Base-by-base conservation (phyloP, 495 filamentous ascomycete genomes). In the Cudoniella acicularis region DNA sequence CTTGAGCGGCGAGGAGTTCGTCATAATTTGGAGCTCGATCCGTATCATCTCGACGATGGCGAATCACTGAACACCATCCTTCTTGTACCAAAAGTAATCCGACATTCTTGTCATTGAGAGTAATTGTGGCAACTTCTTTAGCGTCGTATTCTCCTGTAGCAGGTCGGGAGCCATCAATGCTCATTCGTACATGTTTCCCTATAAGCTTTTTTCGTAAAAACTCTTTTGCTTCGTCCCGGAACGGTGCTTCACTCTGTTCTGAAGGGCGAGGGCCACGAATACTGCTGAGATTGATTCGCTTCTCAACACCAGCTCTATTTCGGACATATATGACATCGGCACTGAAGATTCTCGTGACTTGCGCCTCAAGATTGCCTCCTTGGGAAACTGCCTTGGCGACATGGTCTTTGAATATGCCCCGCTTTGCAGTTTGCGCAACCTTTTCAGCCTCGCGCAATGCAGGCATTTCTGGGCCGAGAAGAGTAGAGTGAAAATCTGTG, bases 11-110 rank as follows among this genome's bases (percentile, higher is more conserved):
- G 24, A 98, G 79, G 26, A 99, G 78, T 64, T 94, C 87, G 64
- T 99, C 95, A 69, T 98, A 99, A 68, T 94, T 89, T 22, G 91
- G 86, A 40, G 91, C 93, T 2, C 95, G 83, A 69, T 98, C 95
- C 2, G 87, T 86, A 66, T 98, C 95, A 65, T 96, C 92, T 73
- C 89, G 86, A 49, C 91, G 83, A 75, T 99, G 95, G 22, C 93
- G 84, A 61, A 98, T 95, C 0, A 98, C 95, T 8, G 92, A 94
- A 30, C 87, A 87, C 71, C 90, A 95, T 27, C 95, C 95, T 53
- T 90, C 90, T 71, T 97, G 90, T 9, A 98, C 92, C 22, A 98
- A 80, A 20, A 83, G 72, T 24, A 97, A 70, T 42, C 86, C 90
- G 64, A 97, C 79, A 67, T 98, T 97, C 74, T 92, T 94, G 72